These are phyloP conservation scores for Candida silvatica DNA, from an alignment of 805 yeast species.

Conservation along the genomic window DNA sequence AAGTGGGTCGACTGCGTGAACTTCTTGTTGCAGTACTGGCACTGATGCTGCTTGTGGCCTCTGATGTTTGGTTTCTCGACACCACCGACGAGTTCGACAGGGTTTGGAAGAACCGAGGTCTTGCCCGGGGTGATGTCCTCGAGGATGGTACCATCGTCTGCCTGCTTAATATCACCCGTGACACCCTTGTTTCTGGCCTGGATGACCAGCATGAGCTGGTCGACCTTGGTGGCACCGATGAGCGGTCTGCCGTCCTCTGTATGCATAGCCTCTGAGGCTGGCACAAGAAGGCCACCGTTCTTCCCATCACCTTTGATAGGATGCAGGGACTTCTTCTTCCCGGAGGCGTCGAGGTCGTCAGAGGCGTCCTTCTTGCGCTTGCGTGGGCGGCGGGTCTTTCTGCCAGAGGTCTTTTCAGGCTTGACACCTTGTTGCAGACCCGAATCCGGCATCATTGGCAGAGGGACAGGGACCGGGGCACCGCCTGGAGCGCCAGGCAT, in stretches of 20 bases:
- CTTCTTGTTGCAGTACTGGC: conserved; percentile 69
- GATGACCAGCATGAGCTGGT: conserved; percentile 82
- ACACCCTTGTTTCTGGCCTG: conserved; percentile 81
- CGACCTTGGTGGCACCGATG: conserved; percentile 83
- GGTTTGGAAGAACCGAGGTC: conserved; percentile 41
- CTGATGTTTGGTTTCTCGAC: conserved; percentile 52
- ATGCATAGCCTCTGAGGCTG: conserved; percentile 37
- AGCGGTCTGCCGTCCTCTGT: conserved; percentile 61
- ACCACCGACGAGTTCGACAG: conserved; percentile 69
- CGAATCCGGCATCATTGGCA: neutral
- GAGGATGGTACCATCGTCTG: conserved; percentile 61
- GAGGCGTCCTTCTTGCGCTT: neutral
- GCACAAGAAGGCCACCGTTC: conserved; percentile 15
- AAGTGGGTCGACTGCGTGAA: conserved; percentile 88
- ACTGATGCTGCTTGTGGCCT: conserved; percentile 50
- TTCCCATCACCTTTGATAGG: too few species aligned
- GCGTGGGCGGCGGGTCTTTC: neutral
- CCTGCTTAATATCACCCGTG: conserved; percentile 52
- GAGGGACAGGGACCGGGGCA: neutral
- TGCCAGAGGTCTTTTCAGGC: neutral
- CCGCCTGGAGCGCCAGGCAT: neutral
- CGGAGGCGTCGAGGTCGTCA: neutral
- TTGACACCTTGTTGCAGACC: too few species aligned
- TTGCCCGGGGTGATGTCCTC: conserved; percentile 30
- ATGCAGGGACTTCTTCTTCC: too few species aligned